Base-by-base conservation (phyloP, 495 filamentous ascomycete genomes). In the Aspergillus hancockii region DNA sequence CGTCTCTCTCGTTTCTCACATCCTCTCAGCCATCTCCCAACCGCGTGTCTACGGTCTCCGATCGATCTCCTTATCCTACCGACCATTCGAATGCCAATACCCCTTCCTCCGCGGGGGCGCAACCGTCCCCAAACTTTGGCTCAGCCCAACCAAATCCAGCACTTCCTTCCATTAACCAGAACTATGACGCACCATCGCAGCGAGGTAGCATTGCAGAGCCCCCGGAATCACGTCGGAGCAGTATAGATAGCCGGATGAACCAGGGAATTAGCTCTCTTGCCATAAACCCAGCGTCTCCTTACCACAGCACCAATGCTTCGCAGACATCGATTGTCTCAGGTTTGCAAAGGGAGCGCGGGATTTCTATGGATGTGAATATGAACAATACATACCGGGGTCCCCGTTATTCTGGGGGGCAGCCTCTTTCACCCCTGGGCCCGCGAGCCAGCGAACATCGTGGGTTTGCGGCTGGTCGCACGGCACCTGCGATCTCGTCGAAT, bases 201-300 rank as follows among this genome's bases (percentile, higher is more conserved):
- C 68, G 80, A 8, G 67, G 68, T 21, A 83, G 81, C 55, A 68
- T 80, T 18, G 72, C 67, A 16, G 81, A 82, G 21, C 72, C 74
- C 3, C 62, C 72, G 10, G 80, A 82, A 56, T 90, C 89, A 43
- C 83, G 90, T 49, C 84, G 89, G 49, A 90, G 88, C 72, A 91
- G 88, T 58, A 81, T 92, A n/a, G 89, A 91, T 63, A 90, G 88
- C 64, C 81, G 88, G 57, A 81, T 92, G 64, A 89, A 89, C 60
- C 83, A 86, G 63, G 83, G 83, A 21, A 88, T 92, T 52, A 81
- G 80, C 49, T 85, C 89, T 30, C 77, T 92, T 67, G 80, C 85
- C 21, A 81, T 93, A 61, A 86, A 86, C 38, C 73, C 71, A 70
- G 73, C 75, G 16, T 88, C 89, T 3, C 90, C 90, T 8, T 91